Percentiles rank a stretch among this genome's conserved stretches.
These are phyloP conservation scores for Ilex asprella DNA, from an alignment of 257 asterid genomes.

Conservation along the genomic window DNA sequence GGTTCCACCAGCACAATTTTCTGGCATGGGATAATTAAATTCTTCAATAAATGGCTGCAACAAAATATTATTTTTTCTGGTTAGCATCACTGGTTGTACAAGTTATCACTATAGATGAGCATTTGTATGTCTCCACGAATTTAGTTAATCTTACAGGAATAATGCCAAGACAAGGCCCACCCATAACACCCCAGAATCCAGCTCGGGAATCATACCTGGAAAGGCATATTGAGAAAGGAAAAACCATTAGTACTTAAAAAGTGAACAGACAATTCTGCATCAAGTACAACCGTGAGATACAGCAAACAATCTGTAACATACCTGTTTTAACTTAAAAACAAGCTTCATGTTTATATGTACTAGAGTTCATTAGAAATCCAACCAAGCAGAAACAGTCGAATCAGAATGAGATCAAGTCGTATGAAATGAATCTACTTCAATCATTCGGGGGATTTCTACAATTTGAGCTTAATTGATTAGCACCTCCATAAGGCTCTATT, in stretches of 20 bases:
- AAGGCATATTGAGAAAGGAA: constrained; percentile 6
- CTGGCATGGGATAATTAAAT: constrained; percentile 74
- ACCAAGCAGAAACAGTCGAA: too few relatives aligned
- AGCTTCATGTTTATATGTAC: too few relatives aligned
- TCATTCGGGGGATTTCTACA: too few relatives aligned
- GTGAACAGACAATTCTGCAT: too few relatives aligned
- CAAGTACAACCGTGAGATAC: too few relatives aligned
- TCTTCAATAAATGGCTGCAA: constrained; percentile 87
- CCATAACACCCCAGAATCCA: constrained; percentile 94
- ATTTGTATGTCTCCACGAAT: background rate
- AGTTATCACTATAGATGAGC: background rate
- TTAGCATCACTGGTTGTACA: background rate
- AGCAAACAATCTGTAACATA: too few relatives aligned
- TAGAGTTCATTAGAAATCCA: too few relatives aligned
- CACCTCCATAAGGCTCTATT: too few relatives aligned
- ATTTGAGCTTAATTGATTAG: too few relatives aligned
- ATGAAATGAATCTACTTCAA: too few relatives aligned
- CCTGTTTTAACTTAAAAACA: too few relatives aligned
- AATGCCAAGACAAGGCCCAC: constrained; percentile 92
- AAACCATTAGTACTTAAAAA: background rate
- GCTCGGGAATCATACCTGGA: constrained; percentile 89
- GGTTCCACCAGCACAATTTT: constrained; percentile 67
- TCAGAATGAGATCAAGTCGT: too few relatives aligned
- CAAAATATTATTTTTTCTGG: constrained; percentile 13
- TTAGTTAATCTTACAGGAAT: constrained; percentile 59